Evolutionary conservation across 371 early-diverging fungal species (phyloP).

Genomic region (Fennellomyces sp.): DNA sequence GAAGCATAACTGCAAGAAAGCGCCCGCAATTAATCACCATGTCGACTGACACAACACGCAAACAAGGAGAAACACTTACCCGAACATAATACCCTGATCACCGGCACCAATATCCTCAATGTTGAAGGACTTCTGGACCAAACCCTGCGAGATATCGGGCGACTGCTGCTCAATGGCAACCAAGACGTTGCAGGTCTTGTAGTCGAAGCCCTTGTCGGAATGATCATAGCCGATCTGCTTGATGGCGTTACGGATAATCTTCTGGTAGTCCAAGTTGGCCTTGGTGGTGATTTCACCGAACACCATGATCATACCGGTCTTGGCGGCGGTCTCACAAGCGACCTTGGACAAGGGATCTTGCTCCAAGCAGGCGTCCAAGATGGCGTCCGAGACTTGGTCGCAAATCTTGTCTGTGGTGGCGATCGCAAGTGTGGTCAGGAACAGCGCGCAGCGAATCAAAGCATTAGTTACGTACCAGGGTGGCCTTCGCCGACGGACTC

Average conservation of each 20-base stretch:
- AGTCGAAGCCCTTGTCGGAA: slow-evolving; percentile 98
- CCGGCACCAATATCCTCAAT: slow-evolving; percentile 98
- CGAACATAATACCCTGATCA: slow-evolving; percentile 99
- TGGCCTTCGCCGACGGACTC: slow-evolving; percentile 99
- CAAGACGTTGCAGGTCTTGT: slow-evolving; percentile 99
- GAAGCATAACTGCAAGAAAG: slow-evolving; percentile 72
- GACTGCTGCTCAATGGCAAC: slow-evolving; percentile 99
- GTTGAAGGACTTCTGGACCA: slow-evolving; percentile 87
- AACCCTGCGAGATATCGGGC: slow-evolving; percentile 97
- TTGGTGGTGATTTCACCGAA: slow-evolving; percentile 99
- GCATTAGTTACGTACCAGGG: slow-evolving; percentile 69
- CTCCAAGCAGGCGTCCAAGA: slow-evolving; percentile 97
- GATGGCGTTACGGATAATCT: slow-evolving; percentile 96
- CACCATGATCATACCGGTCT: slow-evolving; percentile 99
- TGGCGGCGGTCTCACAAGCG: slow-evolving; percentile 99
- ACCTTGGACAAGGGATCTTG: slow-evolving; percentile 98
- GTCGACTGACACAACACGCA: too few relatives aligned
- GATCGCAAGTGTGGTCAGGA: background rate
- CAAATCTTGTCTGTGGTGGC: slow-evolving; percentile 98
- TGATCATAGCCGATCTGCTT: slow-evolving; percentile 98
- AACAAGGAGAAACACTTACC: slow-evolving; percentile 24
- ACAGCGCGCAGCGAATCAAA: background rate
- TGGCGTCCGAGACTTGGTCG: slow-evolving; percentile 99
- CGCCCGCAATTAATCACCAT: background rate
- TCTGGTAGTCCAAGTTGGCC: slow-evolving; percentile 96